phyloP scores from a whole-genome alignment of 768 basidiomycete species.

The Rhodosporidiobolus odoratus region DNA sequence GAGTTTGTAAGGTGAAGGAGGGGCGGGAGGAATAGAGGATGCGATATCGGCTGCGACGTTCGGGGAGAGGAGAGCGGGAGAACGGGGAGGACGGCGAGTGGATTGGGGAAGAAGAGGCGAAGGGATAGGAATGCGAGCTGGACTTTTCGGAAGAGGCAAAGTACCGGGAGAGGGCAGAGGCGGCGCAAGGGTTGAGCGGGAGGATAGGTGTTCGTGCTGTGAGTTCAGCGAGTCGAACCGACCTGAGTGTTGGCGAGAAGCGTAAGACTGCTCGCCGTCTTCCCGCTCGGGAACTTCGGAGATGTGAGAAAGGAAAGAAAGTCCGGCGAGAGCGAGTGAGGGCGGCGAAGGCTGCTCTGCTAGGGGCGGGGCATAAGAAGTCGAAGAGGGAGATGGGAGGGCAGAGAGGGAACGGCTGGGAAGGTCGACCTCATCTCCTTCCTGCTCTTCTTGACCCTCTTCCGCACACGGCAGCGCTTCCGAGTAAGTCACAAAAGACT shows the following conservation, averaged over 20 bases:
- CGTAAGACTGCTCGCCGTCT: not conserved
- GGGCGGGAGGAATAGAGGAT: not conserved
- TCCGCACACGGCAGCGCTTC: not conserved
- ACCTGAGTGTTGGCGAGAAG: not conserved
- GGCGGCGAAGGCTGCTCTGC: not conserved
- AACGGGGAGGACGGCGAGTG: no score
- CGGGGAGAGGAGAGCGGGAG: not conserved
- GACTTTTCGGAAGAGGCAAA: constrained; percentile 17
- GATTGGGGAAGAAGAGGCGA: not conserved
- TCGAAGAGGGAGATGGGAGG: not conserved
- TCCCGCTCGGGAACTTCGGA: not conserved
- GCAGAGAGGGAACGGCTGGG: not conserved
- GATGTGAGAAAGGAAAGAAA: not conserved
- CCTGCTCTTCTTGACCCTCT: not conserved
- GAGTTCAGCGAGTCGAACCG: not conserved
- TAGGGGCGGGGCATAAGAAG: not conserved
- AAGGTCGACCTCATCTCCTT: not conserved
- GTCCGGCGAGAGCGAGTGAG: not conserved
- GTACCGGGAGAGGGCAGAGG: not conserved
- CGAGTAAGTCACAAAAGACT: not conserved
- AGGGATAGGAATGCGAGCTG: constrained; percentile 2
- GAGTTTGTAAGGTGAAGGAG: constrained; percentile 47
- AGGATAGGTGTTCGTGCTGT: not conserved
- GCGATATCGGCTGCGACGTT: not conserved
- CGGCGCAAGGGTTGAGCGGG: constrained; percentile 1